phyloP scores from a whole-genome alignment of 1,284 basidiomycete genomes.

The Bondarzewia mesenterica region DNA sequence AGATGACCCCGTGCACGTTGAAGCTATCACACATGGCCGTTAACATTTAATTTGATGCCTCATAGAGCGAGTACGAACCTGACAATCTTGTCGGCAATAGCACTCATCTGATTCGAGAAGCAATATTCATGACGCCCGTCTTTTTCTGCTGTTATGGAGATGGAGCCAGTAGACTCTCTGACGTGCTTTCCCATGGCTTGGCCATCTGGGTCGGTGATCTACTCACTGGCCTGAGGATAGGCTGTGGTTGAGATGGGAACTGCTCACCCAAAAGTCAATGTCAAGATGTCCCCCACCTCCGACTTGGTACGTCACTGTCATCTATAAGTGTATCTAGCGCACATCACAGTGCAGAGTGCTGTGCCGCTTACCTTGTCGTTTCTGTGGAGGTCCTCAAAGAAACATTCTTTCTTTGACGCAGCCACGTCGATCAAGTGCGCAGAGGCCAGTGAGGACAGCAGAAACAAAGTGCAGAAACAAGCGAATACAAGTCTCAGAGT shows the following conservation, averaged over 20 bases:
- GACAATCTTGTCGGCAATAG: constrained; percentile 90
- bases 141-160: constrained; percentile 78
- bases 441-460: constrained; percentile 36
- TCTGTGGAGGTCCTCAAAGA: constrained; percentile 93
- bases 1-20: constrained; percentile 97
- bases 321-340: constrained; percentile 40
- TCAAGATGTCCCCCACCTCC: constrained; percentile 94
- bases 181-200: constrained; percentile 70
- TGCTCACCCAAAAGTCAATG: constrained; percentile 88
- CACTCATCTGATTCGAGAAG: constrained; percentile 97
- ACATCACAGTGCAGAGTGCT: too few species aligned
- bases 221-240: constrained; percentile 2
- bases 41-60: neutral
- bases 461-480: constrained; percentile 32
- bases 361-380: constrained; percentile 98
- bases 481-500: constrained; percentile 21
- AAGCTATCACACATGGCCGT: constrained; percentile 56
- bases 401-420: constrained; percentile 89
- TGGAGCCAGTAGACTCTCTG: constrained; percentile 85
- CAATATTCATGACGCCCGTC: constrained; percentile 94
- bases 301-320: constrained; percentile 99
- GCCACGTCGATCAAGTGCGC: constrained; percentile 67
- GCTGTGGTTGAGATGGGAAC: neutral
- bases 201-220: constrained; percentile 77
- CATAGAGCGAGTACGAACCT: constrained; percentile 44